Evolutionary conservation across 2,329 filamentous ascomycete genomes (phyloP).

Genomic region (Aspergillus fructus): DNA sequence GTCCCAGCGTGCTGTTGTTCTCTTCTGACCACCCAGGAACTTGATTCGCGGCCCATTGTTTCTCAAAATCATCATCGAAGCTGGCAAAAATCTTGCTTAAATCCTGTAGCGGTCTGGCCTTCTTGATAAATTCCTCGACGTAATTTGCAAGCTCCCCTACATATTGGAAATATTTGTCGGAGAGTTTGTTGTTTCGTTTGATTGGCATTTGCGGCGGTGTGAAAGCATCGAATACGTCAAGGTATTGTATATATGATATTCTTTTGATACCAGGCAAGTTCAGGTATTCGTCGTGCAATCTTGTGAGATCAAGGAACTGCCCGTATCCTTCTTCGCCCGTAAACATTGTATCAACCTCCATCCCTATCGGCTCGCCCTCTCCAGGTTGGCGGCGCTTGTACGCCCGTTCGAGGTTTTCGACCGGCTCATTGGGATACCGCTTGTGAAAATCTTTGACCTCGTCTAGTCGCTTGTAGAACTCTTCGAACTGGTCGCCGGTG

Average conservation of each 20-base stretch:
- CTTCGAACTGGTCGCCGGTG: slow-evolving; percentile 80
- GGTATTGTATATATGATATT: slow-evolving; percentile 85
- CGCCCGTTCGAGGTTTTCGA: slow-evolving; percentile 90
- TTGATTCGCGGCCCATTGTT: slow-evolving; percentile 76
- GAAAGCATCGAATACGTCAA: slow-evolving; percentile 88
- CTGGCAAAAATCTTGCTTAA: slow-evolving; percentile 71
- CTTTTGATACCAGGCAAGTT: slow-evolving; percentile 87
- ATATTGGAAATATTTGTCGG: slow-evolving; percentile 89
- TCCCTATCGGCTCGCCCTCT: slow-evolving; percentile 62
- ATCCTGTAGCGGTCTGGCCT: slow-evolving; percentile 82
- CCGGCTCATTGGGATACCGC: slow-evolving; percentile 88
- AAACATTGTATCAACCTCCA: slow-evolving; percentile 85
- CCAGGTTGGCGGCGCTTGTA: slow-evolving; percentile 73
- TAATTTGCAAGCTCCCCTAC: slow-evolving; percentile 77
- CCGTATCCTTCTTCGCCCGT: slow-evolving; percentile 94
- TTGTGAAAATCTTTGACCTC: slow-evolving; percentile 85
- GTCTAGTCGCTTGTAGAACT: slow-evolving; percentile 83
- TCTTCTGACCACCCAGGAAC: slow-evolving; percentile 76
- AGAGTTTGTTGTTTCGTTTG: slow-evolving; percentile 80
- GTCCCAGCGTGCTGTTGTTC: slow-evolving; percentile 40
- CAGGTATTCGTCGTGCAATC: slow-evolving; percentile 80
- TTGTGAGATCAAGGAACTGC: slow-evolving; percentile 85
- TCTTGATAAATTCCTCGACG: slow-evolving; percentile 81
- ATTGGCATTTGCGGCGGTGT: slow-evolving; percentile 69
- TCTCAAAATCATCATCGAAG: slow-evolving; percentile 82